Evolutionary conservation across 2,329 filamentous ascomycete species (phyloP), one percentile per base, ranked within the genome.

Genomic region (Septoria linicola): DNA sequence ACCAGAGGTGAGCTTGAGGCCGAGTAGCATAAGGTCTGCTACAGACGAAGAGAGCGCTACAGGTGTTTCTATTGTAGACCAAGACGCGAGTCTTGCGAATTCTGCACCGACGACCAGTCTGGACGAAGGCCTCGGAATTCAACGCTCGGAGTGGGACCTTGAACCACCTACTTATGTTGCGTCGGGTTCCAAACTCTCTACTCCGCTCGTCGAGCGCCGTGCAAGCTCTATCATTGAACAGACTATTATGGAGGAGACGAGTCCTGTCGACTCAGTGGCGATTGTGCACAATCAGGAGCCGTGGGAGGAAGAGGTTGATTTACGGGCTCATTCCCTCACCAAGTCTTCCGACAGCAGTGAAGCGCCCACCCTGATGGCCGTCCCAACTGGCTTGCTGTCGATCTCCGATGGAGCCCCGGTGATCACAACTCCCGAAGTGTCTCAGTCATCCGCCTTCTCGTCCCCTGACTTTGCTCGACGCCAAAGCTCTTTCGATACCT

Each of bases 401-500:
- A 61, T 73, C 17, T 70, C 72, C 20, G 63, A 72, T 34, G 60
- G 66, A 4, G 64, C 68, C 23, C 67, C 69, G 23, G 78, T 81
- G n/a, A 66, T 80, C 56, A 83, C 85, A 68, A 84, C 86, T 7
- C 82, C 84, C 46, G 80, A 87, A 34, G 80, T 81, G 54, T 79
- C 80, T 43, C 78, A 81, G 57, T 74, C 82, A 3, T 77, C 76
- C 0, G 71, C 73, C 3, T 76, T 76, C 64, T 79, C 86, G 1
- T 89, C 87, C 4, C 87, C 87, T 0, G 80, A 85, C 46, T 70
- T 73, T 50, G 61, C 63, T 80, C 85, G 53, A 76, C 83, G 51
- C 74, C 87, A 74, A 69, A 84, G 82, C 3, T 76, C 74, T 0
- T 83, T 88, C 49, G 87, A 91, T 57, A 81, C 81, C 1, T 84